Evolutionary conservation across 192 early-diverging fungal species (phyloP), one percentile per base, ranked within the genome.

Genomic region (Coemansia sp.): DNA sequence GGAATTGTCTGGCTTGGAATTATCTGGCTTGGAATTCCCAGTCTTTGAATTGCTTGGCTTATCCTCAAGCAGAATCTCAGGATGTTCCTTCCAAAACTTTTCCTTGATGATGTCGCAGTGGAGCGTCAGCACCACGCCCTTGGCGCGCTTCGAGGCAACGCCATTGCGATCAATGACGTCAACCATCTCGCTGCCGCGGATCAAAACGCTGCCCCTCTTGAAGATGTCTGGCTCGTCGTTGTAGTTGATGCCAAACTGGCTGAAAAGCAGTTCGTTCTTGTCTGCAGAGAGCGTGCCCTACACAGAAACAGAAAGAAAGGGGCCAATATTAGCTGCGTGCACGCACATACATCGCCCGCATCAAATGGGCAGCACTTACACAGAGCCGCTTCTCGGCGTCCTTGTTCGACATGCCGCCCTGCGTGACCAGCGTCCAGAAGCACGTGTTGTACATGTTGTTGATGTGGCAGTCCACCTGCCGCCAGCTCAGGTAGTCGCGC

Each of bases 391-490:
- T 73, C 67, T 95, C 89, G 4, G 95, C 94, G 56, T 91, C 88
- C 23, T 63, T 81, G 40, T 86, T 86, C 7, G 88, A 81, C 49
- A 75, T 80, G 16, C 58, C 61, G 48, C 91, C 92, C 45, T 81
- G 77, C 27, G 85, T 81, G 24, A 97, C 95, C 31, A 98, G 69
- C 9, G 84, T 75, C 95, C 95, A 97, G 68, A 96, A 97, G 7
- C 87, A 84, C 3, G 97, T 98, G 73, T 98, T 98, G 80, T 97
- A 98, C 58, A 95, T 66, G 65, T 95, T 95, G 77, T 95, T 95
- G 73, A 95, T 93, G 65, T 93, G 93, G 60, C 92, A 95, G 65
- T 97, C 95, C 14, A 87, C 95, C 65, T 97, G 95, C 25, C 97
- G 77, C 97, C 97, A 98, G 44, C 81, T 72, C 54, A 98, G 80